These are phyloP conservation scores for Solanum megistacrolobum DNA, from an alignment of 257 asterid genomes.

Conservation along the genomic window DNA sequence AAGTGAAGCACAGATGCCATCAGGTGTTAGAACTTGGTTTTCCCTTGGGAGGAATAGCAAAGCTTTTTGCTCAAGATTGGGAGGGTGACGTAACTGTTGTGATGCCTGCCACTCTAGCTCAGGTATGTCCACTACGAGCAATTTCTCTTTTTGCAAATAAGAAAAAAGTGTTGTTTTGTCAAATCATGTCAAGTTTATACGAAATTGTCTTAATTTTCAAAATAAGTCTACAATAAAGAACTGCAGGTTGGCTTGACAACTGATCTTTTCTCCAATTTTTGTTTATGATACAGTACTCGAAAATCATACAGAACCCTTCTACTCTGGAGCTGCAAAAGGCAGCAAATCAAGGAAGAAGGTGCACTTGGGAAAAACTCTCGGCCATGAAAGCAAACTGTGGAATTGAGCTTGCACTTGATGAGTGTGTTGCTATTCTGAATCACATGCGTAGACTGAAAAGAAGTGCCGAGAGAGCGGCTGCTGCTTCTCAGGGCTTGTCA, in stretches of 20 bases:
- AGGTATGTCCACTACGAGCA: conserved; percentile 24
- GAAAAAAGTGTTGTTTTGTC: not conserved
- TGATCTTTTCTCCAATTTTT: not conserved
- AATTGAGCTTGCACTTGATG: conserved; percentile 74
- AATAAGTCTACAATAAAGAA: not conserved
- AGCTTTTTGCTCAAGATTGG: conserved; percentile 84
- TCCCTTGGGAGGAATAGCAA: conserved; percentile 64
- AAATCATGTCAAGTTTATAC: not conserved
- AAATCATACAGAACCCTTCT: conserved; percentile 70
- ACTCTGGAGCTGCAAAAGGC: conserved; percentile 67
- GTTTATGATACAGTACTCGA: conserved; percentile 39
- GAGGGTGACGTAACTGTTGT: conserved; percentile 80
- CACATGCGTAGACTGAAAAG: conserved; percentile 65
- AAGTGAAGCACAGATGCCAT: conserved; percentile 76
- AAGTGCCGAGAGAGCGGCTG: conserved; percentile 62
- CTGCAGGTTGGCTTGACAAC: not conserved
- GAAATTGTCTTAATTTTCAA: not conserved
- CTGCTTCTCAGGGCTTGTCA: conserved; percentile 32
- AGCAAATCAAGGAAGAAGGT: conserved; percentile 72
- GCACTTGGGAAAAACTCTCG: conserved; percentile 84
- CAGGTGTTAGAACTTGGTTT: conserved; percentile 78
- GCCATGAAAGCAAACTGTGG: conserved; percentile 80
- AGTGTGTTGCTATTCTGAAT: conserved; percentile 63
- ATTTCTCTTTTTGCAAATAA: not conserved
- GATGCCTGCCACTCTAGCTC: conserved; percentile 81